A percentile compares a stretch with the other conserved stretches of the same genome.
Evolutionary conservation across 805 yeast species (phyloP).

Genomic region (Kuraishia hungarica): DNA sequence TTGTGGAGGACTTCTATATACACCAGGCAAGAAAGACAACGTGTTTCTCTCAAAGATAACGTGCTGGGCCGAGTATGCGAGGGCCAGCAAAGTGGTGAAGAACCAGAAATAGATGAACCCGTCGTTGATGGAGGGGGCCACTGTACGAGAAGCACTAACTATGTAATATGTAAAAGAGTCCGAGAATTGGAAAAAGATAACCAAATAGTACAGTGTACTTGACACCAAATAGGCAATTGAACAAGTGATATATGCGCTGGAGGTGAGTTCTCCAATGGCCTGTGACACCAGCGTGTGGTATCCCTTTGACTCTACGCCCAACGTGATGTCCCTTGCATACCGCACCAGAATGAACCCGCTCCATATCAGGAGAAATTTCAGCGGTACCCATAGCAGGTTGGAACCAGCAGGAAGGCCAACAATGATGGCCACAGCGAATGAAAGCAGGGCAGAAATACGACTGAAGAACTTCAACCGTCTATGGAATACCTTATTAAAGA

Average conservation of each 20-base stretch:
- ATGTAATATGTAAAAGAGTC: slow-evolving; percentile 16
- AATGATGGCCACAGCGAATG: slow-evolving; percentile 11
- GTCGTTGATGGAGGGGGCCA: slow-evolving; percentile 33
- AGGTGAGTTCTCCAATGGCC: slow-evolving; percentile 14
- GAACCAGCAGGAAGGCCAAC: slow-evolving; percentile 15
- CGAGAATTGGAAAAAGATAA: slow-evolving; percentile 13
- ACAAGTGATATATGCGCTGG: slow-evolving; percentile 14
- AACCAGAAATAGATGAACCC: slow-evolving; percentile 42
- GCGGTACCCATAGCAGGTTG: slow-evolving; percentile 13
- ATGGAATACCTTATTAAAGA: slow-evolving; percentile 14
- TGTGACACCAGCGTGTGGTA: slow-evolving; percentile 18
- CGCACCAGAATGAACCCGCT: slow-evolving; percentile 18
- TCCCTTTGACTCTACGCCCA: slow-evolving; percentile 15
- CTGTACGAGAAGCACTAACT: slow-evolving; percentile 27
- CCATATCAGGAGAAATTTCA: slow-evolving; percentile 18
- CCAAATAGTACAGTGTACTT: slow-evolving; percentile 10
- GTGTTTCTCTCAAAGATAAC: slow-evolving; percentile 46
- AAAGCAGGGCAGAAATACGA: slow-evolving; percentile 15
- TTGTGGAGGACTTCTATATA: slow-evolving; percentile 31
- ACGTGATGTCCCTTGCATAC: slow-evolving; percentile 18
- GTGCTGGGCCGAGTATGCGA: slow-evolving; percentile 42
- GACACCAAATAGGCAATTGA: slow-evolving; percentile 13
- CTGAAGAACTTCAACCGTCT: slow-evolving; percentile 20
- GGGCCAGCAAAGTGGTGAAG: slow-evolving; percentile 29
- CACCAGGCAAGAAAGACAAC: slow-evolving; percentile 36